Evolutionary conservation across 352 stramenopile species (phyloP).

Genomic region (Phytophthora rubi): DNA sequence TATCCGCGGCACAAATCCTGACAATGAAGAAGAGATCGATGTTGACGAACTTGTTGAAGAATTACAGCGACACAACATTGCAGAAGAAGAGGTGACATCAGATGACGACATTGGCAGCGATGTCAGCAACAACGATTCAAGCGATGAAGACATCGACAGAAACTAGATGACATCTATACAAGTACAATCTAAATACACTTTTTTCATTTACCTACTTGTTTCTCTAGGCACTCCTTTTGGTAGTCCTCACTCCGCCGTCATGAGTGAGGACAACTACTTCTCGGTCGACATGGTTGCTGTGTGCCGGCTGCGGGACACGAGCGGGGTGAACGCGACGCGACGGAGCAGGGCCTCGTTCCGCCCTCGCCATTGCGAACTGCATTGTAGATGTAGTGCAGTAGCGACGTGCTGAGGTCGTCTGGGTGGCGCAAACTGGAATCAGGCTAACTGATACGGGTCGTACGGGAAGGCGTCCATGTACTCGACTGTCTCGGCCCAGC

Average conservation of each 20-base stretch:
- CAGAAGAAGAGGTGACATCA: not conserved
- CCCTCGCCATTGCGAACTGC: too few species aligned
- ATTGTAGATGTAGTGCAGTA: slow-evolving; percentile 85
- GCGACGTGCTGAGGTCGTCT: slow-evolving; percentile 80
- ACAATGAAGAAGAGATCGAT: not conserved
- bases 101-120: not conserved
- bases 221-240: not conserved
- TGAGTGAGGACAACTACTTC: too few species aligned
- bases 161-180: not conserved
- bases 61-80: not conserved
- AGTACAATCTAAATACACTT: not conserved
- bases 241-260: not conserved
- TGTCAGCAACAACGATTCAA: not conserved
- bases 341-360: not conserved
- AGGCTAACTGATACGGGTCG: slow-evolving; percentile 9
- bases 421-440: slow-evolving; percentile 46
- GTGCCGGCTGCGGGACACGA: too few species aligned
- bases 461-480: slow-evolving; percentile 40
- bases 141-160: not conserved
- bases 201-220: not conserved
- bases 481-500: slow-evolving; percentile 51
- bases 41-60: not conserved
- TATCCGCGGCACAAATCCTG: not conserved
- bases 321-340: too few species aligned
- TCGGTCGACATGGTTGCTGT: too few species aligned